Evolutionary conservation across 2,329 filamentous ascomycete genomes (phyloP), one percentile per base, ranked within the genome.

Genomic region (Botrytis byssoidea): DNA sequence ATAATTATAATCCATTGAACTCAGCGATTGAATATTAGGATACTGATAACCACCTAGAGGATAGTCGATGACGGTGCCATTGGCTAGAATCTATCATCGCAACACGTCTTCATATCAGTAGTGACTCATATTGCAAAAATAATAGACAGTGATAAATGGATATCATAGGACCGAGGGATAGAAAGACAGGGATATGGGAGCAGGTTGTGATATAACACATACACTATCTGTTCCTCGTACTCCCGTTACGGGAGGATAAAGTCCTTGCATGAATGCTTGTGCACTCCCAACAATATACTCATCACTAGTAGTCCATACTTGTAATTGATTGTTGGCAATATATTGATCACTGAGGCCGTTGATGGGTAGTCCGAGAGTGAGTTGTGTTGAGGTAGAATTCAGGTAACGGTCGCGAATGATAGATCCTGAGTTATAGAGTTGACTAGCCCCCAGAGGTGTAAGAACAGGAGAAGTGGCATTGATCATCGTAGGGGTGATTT

Each of bases 11-110:
- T 69, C 60, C 57, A 44, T 40, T n/a, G 46, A 22, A 29, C 64
- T 48, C 25, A 65, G n/a, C 40, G 65, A 57, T n/a, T 59, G 61
- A 51, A 72, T 55, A 46, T 70, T 64, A 29, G 95, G 91, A 77
- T 97, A 89, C 80, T 97, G 94, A 80, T 95, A 97, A 16, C 94
- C 94, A 71, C 88, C 84, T 78, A 97, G 82, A 0, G 94, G 94
- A 59, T 89, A 88, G 40, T 89, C 83, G 9, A 92, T 83, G 3
- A 84, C 82, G 7, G 86, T 88, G 18, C 89, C 89, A 79, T 93
- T 90, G 29, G 85, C 84, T 51, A 93, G 83, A 0, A 85, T 87
- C 75, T 88, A 85, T 44, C 48, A 51, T 77, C 72, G 68, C 69
- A 69, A 61, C 77, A 44, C 25, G 32, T 20, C 42, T 29, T 4